Evolutionary conservation across 208 protist species (phyloP), one percentile per base, ranked within the genome.

Genomic region (Leishmania mexicana): DNA sequence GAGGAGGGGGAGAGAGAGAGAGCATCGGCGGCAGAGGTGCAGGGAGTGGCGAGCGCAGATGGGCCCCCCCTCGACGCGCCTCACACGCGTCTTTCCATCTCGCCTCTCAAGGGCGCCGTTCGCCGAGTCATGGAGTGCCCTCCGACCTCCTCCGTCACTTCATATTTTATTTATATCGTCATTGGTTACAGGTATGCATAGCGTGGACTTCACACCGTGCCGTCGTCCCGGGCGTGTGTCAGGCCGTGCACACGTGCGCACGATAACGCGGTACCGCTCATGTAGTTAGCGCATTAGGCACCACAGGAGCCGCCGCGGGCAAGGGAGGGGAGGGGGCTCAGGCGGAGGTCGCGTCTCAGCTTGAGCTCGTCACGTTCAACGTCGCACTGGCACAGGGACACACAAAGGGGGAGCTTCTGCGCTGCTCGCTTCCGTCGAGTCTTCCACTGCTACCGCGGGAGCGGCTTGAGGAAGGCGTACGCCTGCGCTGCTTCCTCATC

Each of bases 391-490:
- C 24, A 19, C 24, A 10, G 21, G 45, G 10, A n/a, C 21, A 73
- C 19, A 31, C 68, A n/a, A 7, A 42, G 5, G 24, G 38, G 68
- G 21, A n/a, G 68, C 24, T 42, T 13, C 21, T n/a, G 21, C 7
- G 24, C 40, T 35, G 68, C 21, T 35, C 5, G 3, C 21, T 73
- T 21, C 28, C 7, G 35, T 49, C 47, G 31, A 10, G n/a, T 1
- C 0, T 62, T 0, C 35, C 24, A n/a, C 54, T 49, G 70, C 72
- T 75, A 49, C 7, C 42, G 62, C 6, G 83, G 83, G 11, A 80
- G 54, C 17, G 83, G 51, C 45, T 79, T 79, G 17, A 86, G 35
- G 45, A 86, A 86, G 57, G 76, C 57, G n/a, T 82, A 83, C 4
- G 78, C 17, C 40, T 31, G 24, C 24, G 70, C 24, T 24, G 21